Percentiles rank a stretch among this genome's conserved stretches.
Conservation (phyloP, 2,329 filamentous ascomycete species). For the Alternaria atra region DNA sequence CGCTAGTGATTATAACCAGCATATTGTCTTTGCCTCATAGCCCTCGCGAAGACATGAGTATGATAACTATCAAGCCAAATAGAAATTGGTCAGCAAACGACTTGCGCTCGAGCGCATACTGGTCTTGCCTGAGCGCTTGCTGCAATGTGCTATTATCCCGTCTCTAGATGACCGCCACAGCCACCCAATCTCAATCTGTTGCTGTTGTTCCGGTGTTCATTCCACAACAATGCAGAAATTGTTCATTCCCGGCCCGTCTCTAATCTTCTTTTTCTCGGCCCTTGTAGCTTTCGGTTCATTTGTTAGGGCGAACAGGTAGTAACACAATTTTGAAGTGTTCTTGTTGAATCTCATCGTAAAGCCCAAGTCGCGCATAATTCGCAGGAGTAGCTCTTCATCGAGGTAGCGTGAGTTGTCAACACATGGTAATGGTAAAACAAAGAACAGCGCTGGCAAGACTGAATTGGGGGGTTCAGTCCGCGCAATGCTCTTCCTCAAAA, state of each 20-base stretch:
- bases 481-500: constrained; percentile 36
- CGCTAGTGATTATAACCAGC: background rate
- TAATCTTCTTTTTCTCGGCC: constrained; percentile 79
- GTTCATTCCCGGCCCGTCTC: constrained; percentile 79
- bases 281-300: constrained; percentile 40
- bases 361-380: constrained; percentile 80
- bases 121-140: background rate
- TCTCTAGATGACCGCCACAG: background rate
- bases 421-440: constrained; percentile 89
- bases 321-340: constrained; percentile 82
- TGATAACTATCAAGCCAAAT: background rate
- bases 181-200: background rate
- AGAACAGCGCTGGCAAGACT: constrained; percentile 73
- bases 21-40: background rate
- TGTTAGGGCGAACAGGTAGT: constrained; percentile 80
- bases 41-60: background rate
- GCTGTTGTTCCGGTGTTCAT: constrained; percentile 18
- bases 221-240: constrained; percentile 85
- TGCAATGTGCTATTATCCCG: background rate
- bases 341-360: constrained; percentile 74
- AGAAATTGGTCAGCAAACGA: background rate
- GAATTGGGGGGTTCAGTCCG: background rate
- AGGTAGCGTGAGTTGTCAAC: constrained; percentile 91
- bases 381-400: constrained; percentile 71
- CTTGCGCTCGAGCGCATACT: background rate